Evolutionary conservation across 352 stramenopile genomes (phyloP).

Genomic region (Globisporangium nagaii): DNA sequence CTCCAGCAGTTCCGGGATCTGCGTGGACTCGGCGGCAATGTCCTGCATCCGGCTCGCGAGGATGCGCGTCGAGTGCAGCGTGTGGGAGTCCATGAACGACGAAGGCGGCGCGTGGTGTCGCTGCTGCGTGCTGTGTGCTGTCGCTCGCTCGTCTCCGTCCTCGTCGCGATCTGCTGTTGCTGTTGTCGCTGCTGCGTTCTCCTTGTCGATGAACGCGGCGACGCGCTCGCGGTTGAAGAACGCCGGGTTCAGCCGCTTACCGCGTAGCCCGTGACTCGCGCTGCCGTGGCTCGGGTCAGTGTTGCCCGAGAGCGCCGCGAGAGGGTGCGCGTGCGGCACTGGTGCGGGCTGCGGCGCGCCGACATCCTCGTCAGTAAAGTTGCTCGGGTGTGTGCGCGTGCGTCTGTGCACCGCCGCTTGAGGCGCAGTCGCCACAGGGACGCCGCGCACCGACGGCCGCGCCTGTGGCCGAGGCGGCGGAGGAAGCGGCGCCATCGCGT

Average conservation of each 20-base stretch:
- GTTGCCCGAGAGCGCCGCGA: slow-evolving; percentile 23
- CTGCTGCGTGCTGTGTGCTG: background rate
- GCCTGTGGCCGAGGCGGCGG: slow-evolving; percentile 35
- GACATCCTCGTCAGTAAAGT: slow-evolving; percentile 19
- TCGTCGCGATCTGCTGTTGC: background rate
- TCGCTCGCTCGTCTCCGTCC: background rate
- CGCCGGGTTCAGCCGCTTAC: slow-evolving; percentile 44
- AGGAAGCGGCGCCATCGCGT: slow-evolving; percentile 46
- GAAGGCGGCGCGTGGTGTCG: background rate
- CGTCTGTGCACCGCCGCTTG: background rate
- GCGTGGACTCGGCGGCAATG: slow-evolving; percentile 2
- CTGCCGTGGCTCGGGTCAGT: slow-evolving; percentile 3
- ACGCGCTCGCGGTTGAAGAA: slow-evolving; percentile 47
- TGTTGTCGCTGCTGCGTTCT: background rate
- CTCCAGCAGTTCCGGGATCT: slow-evolving; percentile 18
- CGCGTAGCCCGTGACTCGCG: background rate
- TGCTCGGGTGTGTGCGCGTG: background rate
- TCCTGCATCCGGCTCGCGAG: slow-evolving; percentile 28
- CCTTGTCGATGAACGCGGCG: slow-evolving; percentile 24
- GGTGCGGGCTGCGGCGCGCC: slow-evolving; percentile 30
- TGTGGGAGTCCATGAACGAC: slow-evolving; percentile 13
- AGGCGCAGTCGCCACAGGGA: background rate
- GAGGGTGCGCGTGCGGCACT: slow-evolving; percentile 47
- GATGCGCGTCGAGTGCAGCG: slow-evolving; percentile 33
- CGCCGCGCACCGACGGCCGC: slow-evolving; percentile 14